Conservation (phyloP, 2,329 filamentous ascomycete species). For the Colletotrichum sublineola region DNA sequence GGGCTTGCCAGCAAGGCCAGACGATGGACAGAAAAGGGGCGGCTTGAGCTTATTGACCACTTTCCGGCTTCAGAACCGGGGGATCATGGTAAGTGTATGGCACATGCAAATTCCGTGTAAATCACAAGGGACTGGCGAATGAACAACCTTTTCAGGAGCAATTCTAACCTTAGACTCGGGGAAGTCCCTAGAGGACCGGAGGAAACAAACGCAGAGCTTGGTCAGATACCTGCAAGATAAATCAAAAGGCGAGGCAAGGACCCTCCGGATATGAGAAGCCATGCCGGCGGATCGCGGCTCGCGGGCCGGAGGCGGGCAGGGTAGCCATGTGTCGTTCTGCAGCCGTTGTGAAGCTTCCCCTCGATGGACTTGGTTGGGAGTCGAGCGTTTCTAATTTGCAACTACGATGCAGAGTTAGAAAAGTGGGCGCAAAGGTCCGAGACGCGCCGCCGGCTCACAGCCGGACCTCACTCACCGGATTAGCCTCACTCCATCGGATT, state of each 20-base stretch:
- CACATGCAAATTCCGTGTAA: neutral
- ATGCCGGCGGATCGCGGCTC: slow-evolving; percentile 9
- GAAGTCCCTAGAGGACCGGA: neutral
- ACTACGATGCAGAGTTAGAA: slow-evolving; percentile 7
- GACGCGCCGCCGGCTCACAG: neutral
- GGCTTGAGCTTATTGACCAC: neutral
- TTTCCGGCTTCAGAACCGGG: neutral
- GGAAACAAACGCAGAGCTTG: neutral
- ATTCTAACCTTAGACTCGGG: neutral
- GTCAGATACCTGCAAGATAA: neutral
- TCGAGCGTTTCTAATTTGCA: neutral
- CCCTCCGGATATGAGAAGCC: neutral
- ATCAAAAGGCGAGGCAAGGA: neutral
- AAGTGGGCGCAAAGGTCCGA: slow-evolving; percentile 10
- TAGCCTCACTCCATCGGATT: neutral
- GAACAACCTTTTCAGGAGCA: neutral
- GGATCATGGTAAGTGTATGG: neutral
- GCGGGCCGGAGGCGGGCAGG: slow-evolving; percentile 7
- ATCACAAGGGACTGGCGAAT: neutral
- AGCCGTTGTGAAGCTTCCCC: slow-evolving; percentile 1
- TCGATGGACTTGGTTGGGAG: neutral
- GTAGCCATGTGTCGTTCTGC: slow-evolving; percentile 4
- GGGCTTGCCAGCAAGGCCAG: neutral
- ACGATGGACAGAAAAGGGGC: neutral
- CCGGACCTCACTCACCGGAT: too few relatives aligned